Conservation (phyloP, 441 rosid genomes). For the Pelargonium exstipulatum region DNA sequence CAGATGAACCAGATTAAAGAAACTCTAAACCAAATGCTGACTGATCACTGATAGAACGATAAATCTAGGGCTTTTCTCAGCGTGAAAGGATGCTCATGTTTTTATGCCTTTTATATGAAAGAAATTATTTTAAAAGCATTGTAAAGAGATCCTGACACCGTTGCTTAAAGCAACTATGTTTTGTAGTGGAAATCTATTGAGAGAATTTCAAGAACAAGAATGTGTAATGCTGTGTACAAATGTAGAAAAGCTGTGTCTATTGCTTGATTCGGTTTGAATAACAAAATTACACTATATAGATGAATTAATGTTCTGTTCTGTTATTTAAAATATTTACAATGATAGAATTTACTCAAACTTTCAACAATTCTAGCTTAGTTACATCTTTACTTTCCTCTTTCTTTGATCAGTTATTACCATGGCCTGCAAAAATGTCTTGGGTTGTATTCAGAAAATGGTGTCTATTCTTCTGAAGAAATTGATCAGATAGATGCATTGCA, state of each 20-base stretch:
- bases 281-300: background rate
- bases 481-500: conserved; percentile 68
- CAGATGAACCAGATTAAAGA: background rate
- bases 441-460: conserved; percentile 51
- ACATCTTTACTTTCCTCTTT: conserved; percentile 25
- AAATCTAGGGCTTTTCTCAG: background rate
- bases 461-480: conserved; percentile 64
- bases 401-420: conserved; percentile 68
- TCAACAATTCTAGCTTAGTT: conserved; percentile 12
- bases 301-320: background rate
- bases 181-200: background rate
- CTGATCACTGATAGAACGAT: background rate
- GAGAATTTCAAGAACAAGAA: background rate
- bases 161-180: background rate
- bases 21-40: background rate
- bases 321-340: background rate
- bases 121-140: background rate
- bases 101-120: background rate
- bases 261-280: background rate
- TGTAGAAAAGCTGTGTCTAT: background rate
- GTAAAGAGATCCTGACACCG: background rate
- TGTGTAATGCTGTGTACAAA: background rate
- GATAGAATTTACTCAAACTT: background rate
- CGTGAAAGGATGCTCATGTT: background rate
- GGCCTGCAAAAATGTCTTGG: conserved; percentile 88